A percentile compares a stretch with the other conserved stretches of the same genome.
Conservation (phyloP, 2,329 filamentous ascomycete genomes). For the Sordariomycetes sp. region DNA sequence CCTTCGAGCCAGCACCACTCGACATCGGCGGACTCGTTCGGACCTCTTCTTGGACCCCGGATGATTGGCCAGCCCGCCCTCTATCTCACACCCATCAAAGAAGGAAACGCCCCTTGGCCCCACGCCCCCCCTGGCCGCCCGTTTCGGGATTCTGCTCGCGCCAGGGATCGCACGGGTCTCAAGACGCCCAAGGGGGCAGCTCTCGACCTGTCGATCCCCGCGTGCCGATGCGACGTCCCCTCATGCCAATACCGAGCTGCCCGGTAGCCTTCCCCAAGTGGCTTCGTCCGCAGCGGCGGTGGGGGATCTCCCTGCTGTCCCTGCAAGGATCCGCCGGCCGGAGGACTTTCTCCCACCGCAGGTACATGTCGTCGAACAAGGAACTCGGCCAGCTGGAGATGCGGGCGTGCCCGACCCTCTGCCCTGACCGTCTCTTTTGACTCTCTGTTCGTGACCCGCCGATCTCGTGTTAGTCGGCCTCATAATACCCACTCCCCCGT, state of each 20-base stretch:
- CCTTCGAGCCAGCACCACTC: not conserved
- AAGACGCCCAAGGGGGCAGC: not conserved
- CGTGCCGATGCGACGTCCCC: not conserved
- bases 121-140: not conserved
- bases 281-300: not conserved
- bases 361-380: not conserved
- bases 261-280: not conserved
- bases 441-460: not conserved
- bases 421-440: not conserved
- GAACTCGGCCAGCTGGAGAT: not conserved
- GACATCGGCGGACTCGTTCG: not conserved
- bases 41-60: not conserved
- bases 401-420: not conserved
- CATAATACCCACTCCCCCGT: not conserved
- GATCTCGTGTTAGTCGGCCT: constrained; percentile 3
- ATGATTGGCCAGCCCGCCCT: not conserved
- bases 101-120: not conserved
- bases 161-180: not conserved
- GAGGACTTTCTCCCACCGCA: not conserved
- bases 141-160: not conserved
- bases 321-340: not conserved
- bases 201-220: not conserved
- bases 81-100: not conserved
- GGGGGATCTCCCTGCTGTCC: not conserved
- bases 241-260: not conserved